These are phyloP conservation scores for Agapanthus africanus DNA, from an alignment of 106 monocot species.

Conservation along the genomic window DNA sequence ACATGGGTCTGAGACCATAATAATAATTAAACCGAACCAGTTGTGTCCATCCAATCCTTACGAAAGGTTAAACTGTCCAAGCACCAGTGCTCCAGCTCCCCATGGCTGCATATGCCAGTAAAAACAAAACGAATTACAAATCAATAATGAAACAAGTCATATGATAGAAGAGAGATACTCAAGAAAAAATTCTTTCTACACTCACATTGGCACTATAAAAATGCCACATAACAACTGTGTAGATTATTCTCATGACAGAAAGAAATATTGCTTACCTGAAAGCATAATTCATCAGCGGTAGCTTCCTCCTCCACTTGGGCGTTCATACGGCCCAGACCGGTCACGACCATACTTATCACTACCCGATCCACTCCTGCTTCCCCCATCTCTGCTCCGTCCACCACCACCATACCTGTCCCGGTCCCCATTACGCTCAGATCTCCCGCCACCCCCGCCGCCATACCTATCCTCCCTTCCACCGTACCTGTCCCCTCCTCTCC, in stretches of 20 bases:
- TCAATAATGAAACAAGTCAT: too few relatives aligned
- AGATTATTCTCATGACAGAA: too few relatives aligned
- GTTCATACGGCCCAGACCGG: slow-evolving; percentile 81
- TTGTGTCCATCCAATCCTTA: slow-evolving; percentile 1
- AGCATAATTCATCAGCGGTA: slow-evolving; percentile 27
- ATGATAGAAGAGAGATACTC: too few relatives aligned
- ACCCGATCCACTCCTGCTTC: slow-evolving; percentile 33
- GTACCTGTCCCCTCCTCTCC: slow-evolving; percentile 38
- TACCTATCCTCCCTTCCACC: slow-evolving; percentile 36
- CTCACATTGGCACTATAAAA: too few relatives aligned
- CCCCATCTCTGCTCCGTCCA: slow-evolving; percentile 40
- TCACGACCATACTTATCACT: slow-evolving; percentile 62
- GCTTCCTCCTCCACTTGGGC: slow-evolving; percentile 32
- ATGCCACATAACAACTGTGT: not conserved
- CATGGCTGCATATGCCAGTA: not conserved
- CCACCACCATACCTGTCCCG: slow-evolving; percentile 34
- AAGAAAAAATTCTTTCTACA: too few relatives aligned
- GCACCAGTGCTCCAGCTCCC: not conserved
- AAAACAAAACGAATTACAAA: not conserved
- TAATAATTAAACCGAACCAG: slow-evolving; percentile 6
- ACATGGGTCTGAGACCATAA: slow-evolving; percentile 7
- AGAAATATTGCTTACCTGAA: slow-evolving; percentile 8
- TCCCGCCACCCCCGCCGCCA: slow-evolving; percentile 32
- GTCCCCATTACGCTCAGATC: slow-evolving; percentile 44
- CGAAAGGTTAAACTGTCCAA: not conserved